Percentiles rank a stretch among this genome's conserved stretches.
Evolutionary conservation across 2,329 filamentous ascomycete genomes (phyloP).

Genomic region (Pseudopyricularia javanii): DNA sequence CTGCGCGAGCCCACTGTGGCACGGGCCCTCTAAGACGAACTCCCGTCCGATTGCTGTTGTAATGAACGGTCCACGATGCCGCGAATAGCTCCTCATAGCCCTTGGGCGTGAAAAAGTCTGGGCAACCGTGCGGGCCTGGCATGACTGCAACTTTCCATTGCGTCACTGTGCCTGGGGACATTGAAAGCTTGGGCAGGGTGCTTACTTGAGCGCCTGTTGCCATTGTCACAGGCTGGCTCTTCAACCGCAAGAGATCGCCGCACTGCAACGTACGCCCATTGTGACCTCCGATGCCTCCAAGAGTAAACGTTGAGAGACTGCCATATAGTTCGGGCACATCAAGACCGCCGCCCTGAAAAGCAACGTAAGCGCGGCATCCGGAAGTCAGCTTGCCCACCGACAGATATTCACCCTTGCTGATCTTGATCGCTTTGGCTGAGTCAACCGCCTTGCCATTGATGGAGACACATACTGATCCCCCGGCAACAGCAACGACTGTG

Average conservation of each 20-base stretch:
- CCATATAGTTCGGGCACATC: slow-evolving; percentile 19
- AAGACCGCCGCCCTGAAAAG: slow-evolving; percentile 19
- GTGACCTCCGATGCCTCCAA: slow-evolving; percentile 20
- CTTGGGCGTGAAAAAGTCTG: slow-evolving; percentile 21
- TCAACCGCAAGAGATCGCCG: slow-evolving; percentile 16
- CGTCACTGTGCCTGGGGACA: neutral
- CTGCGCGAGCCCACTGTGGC: slow-evolving; percentile 22
- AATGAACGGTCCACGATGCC: slow-evolving; percentile 22
- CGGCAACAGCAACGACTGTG: slow-evolving; percentile 18
- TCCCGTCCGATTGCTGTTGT: slow-evolving; percentile 27
- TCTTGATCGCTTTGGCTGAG: neutral
- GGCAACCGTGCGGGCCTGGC: slow-evolving; percentile 24
- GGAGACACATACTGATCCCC: slow-evolving; percentile 13
- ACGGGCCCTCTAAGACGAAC: slow-evolving; percentile 23
- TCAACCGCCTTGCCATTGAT: slow-evolving; percentile 10
- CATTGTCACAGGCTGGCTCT: neutral
- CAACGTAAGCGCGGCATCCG: slow-evolving; percentile 21
- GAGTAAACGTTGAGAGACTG: slow-evolving; percentile 18
- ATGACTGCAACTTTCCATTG: slow-evolving; percentile 20
- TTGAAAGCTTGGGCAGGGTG: neutral
- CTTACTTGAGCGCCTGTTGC: neutral
- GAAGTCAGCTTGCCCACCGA: slow-evolving; percentile 12
- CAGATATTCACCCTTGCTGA: slow-evolving; percentile 6
- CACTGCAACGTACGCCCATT: slow-evolving; percentile 18
- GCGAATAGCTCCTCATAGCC: slow-evolving; percentile 18